Percentiles rank a stretch among this genome's conserved stretches.
Evolutionary conservation across 108 stramenopile genomes (phyloP).

Genomic region (Schizochytrium sp.): DNA sequence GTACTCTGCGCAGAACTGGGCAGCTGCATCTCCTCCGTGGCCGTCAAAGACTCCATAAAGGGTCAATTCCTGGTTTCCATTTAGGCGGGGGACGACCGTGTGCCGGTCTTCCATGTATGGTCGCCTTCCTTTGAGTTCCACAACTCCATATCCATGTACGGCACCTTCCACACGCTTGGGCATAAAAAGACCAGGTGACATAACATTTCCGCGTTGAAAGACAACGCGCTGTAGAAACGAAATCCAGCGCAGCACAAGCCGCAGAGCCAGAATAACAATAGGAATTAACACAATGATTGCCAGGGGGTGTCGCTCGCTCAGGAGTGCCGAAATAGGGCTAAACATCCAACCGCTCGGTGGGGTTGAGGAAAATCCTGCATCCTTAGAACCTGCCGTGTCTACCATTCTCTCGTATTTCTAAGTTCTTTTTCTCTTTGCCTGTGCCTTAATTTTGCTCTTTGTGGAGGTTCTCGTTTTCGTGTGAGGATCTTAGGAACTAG

Average conservation of each 20-base stretch:
- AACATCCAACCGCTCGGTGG: conserved; percentile 50
- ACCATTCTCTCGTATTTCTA: not conserved
- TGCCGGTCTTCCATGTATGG: conserved; percentile 66
- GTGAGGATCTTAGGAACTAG: too few species aligned
- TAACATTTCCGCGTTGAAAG: not conserved
- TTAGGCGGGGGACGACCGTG: conserved; percentile 6
- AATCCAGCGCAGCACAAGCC: conserved; percentile 35
- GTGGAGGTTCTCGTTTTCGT: too few species aligned
- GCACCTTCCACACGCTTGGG: conserved; percentile 3
- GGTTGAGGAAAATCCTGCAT: not conserved
- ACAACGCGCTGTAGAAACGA: conserved; percentile 12
- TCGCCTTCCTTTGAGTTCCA: conserved; percentile 10
- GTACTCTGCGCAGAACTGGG: conserved; percentile 46
- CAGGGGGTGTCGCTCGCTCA: conserved; percentile 49
- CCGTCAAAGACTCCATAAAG: conserved; percentile 68
- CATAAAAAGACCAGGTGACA: conserved; percentile 53
- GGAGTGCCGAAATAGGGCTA: conserved; percentile 39
- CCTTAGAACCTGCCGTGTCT: not conserved
- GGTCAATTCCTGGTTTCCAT: not conserved
- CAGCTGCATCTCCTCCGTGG: conserved; percentile 66
- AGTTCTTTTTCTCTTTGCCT: not conserved
- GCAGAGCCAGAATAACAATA: conserved; percentile 28
- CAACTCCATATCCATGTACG: conserved; percentile 30
- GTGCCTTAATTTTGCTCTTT: too few species aligned
- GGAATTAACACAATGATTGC: conserved; percentile 50